Conservation (phyloP, 2,329 filamentous ascomycete species). For the Trichoderma hamatum region DNA sequence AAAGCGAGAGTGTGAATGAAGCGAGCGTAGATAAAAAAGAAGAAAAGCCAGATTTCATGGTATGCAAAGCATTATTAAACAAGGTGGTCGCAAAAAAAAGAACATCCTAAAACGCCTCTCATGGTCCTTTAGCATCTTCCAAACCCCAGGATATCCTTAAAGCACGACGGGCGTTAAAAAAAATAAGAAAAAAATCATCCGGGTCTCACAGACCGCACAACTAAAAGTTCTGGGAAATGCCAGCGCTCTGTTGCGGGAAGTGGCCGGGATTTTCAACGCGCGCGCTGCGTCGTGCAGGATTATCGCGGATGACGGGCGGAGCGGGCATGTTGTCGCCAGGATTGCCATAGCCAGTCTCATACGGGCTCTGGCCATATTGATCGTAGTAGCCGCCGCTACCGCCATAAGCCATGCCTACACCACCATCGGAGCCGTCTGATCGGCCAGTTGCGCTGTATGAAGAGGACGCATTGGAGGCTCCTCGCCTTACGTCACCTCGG, state of each 20-base stretch:
- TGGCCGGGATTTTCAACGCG: conserved; percentile 89
- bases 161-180: conserved; percentile 13
- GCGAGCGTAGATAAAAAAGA: background rate
- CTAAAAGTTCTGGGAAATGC: conserved; percentile 97
- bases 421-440: conserved; percentile 66
- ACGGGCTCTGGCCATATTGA: conserved; percentile 62
- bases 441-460: conserved; percentile 83
- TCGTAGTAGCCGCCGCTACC: conserved; percentile 58
- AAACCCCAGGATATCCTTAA: conserved; percentile 15
- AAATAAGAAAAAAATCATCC: background rate
- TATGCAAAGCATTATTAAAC: conserved; percentile 27
- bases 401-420: conserved; percentile 51
- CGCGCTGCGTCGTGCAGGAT: conserved; percentile 88
- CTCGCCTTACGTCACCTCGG: conserved; percentile 76
- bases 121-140: conserved; percentile 12
- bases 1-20: conserved; percentile 5
- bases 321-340: conserved; percentile 47
- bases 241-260: conserved; percentile 88
- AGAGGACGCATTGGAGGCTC: conserved; percentile 93
- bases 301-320: conserved; percentile 88
- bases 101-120: conserved; percentile 17
- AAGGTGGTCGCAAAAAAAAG: conserved; percentile 19
- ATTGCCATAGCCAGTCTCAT: conserved; percentile 48
- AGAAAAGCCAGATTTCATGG: conserved; percentile 20
- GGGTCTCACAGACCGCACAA: conserved; percentile 13